Conservation (phyloP, 192 early-diverging fungal species). For the Radiomyces spectabilis region DNA sequence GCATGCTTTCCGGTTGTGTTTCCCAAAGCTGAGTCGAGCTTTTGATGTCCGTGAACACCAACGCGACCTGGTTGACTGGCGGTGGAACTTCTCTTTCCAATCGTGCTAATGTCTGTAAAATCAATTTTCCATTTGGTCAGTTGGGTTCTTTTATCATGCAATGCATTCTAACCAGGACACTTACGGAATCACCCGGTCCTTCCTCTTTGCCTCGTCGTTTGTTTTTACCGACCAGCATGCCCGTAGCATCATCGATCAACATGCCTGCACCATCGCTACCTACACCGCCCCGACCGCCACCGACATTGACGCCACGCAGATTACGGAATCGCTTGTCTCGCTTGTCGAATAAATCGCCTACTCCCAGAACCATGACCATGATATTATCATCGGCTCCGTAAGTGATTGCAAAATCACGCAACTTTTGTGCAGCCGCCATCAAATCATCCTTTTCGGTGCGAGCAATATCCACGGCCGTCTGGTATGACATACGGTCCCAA, state of each 20-base stretch:
- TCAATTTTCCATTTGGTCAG: no score
- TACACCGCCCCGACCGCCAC: constrained; percentile 13
- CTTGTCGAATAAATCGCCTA: constrained; percentile 67
- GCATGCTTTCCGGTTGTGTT: constrained; percentile 74
- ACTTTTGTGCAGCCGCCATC: constrained; percentile 69
- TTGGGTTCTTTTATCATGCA: no score
- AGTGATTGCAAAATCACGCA: constrained; percentile 82
- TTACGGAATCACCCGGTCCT: constrained; percentile 45
- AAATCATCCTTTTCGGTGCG: constrained; percentile 68
- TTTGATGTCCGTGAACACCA: constrained; percentile 93
- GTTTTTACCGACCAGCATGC: constrained; percentile 18
- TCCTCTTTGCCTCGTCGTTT: constrained; percentile 39
- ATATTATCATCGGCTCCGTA: constrained; percentile 70
- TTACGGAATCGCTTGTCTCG: constrained; percentile 12
- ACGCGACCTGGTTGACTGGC: constrained; percentile 71
- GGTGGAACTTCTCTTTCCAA: constrained; percentile 74
- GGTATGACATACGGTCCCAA: constrained; percentile 73
- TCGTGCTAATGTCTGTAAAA: constrained; percentile 46
- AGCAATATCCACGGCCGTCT: constrained; percentile 81
- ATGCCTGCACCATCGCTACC: constrained; percentile 8
- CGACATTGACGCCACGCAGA: constrained; percentile 12
- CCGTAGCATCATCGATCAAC: constrained; percentile 10
- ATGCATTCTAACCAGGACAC: no score
- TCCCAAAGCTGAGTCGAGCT: constrained; percentile 94
- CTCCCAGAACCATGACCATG: constrained; percentile 86